Conservation (phyloP, 2,329 filamentous ascomycete genomes). For the Colletotrichum sp. region DNA sequence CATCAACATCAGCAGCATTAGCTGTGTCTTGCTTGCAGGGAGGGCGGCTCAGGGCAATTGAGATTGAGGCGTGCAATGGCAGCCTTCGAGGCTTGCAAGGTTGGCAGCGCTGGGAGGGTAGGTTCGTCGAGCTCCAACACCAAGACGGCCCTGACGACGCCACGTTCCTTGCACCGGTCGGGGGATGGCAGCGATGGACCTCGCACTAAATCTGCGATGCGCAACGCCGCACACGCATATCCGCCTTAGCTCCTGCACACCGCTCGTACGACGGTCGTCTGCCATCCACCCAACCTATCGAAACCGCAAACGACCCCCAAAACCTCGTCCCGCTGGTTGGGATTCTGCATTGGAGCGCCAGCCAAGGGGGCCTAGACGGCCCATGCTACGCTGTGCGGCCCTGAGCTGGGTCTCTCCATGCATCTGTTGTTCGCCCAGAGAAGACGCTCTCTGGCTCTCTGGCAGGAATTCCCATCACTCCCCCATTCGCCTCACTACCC, state of each 20-base stretch:
- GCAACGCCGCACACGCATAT: conserved; percentile 22
- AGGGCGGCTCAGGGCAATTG: not conserved
- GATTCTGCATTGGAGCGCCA: conserved; percentile 10
- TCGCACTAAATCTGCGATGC: conserved; percentile 22
- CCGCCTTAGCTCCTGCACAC: conserved; percentile 21
- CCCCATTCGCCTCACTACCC: conserved; percentile 10
- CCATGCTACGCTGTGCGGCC: conserved; percentile 12
- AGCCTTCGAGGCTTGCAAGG: not conserved
- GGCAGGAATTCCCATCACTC: not conserved
- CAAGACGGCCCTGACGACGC: conserved; percentile 1
- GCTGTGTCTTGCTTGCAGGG: not conserved
- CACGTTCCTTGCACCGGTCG: conserved; percentile 21
- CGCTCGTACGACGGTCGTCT: conserved; percentile 5
- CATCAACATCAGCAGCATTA: not conserved
- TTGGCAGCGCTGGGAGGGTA: not conserved
- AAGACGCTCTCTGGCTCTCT: not conserved
- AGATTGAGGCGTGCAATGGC: conserved; percentile 8
- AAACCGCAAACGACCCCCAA: conserved; percentile 1
- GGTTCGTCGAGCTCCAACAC: conserved; percentile 16
- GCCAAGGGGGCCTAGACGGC: conserved; percentile 13
- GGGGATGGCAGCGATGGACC: conserved; percentile 14
- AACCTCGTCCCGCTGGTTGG: conserved; percentile 3
- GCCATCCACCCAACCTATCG: conserved; percentile 7
- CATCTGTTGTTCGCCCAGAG: not conserved
- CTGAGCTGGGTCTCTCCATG: conserved; percentile 17